Percentiles rank a stretch among this genome's conserved stretches.
Evolutionary conservation across 129 eudicot genomes (phyloP).

Genomic region (Flaveria trinervia): DNA sequence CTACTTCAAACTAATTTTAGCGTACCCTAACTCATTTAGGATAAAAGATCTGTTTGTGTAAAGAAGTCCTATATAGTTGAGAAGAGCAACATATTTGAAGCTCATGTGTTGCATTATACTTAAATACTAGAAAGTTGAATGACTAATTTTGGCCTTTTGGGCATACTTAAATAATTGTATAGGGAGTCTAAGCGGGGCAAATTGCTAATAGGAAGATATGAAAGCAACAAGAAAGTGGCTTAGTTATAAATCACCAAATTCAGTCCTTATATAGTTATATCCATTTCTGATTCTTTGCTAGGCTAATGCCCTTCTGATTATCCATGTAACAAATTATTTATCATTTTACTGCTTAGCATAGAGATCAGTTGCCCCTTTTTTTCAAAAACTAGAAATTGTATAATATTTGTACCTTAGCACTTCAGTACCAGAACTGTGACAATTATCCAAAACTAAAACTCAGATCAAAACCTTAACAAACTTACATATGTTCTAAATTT

Average conservation of each 20-base stretch:
- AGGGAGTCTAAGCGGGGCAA: no score
- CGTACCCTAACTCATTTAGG: constrained; percentile 3
- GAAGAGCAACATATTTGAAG: not conserved
- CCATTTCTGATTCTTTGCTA: not conserved
- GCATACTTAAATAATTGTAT: not conserved
- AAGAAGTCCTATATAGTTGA: not conserved
- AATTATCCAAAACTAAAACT: not conserved
- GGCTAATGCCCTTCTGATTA: not conserved
- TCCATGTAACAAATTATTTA: not conserved
- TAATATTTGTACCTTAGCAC: not conserved
- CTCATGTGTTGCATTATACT: not conserved
- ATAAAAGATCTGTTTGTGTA: constrained; percentile 6
- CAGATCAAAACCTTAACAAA: not conserved
- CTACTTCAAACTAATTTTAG: not conserved
- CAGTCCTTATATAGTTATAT: not conserved
- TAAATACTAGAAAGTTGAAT: not conserved
- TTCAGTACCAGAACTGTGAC: not conserved
- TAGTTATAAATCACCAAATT: not conserved
- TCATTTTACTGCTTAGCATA: not conserved
- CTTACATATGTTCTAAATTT: not conserved
- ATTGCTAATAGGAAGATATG: no score
- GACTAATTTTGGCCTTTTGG: no score
- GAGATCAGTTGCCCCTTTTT: not conserved
- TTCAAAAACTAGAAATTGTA: not conserved
- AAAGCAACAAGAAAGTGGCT: not conserved